Base-by-base conservation (phyloP, 75 land plant species). In the Picea sitchensis region DNA sequence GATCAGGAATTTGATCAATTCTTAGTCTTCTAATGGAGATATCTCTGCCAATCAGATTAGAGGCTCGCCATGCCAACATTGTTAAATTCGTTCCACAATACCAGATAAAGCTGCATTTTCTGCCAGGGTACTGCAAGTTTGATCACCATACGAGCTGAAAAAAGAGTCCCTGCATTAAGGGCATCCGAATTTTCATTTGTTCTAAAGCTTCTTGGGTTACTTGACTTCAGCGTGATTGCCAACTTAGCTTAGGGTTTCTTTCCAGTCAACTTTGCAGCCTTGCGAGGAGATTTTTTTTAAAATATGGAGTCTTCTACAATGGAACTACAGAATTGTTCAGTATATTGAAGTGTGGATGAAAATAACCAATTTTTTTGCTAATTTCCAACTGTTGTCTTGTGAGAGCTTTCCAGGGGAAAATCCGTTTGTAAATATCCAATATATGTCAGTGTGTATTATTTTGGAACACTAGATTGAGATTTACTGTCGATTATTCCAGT, bases 171-270 rank as follows among this genome's bases (percentile, higher is more conserved):
- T 51, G 56, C 56, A 51, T 9, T 51, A 9, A 51, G 56, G 56
- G n/a, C 14, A 41, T 18, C 41, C n/a, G 26, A 71, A 44, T 71
- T 41, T 71, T 71, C 23, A 5, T 71, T 17, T 3, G 56, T 9
- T 71, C 2, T 69, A 6, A 69, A 41, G 44, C 44, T 14, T 44
- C n/a, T 44, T 44, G 41, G 4, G 5, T 4, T 71, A 18, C 51
- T 21, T 38, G 41, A 0, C 20, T 41, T 17, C 73, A 34, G 14
- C 20, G 38, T 38, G 47, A 8, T 3, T 71, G n/a, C 44, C 20
- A 41, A 38, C n/a, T 20, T 41, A 47, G 74, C 4, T 71, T 71
- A 71, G 74, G 74, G 56, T 71, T 71, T 71, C 74, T n/a, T 71
- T 71, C 21, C 74, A 44, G 4, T 44, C 41, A 18, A 18, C 1